Conservation (phyloP, 164 flowering plant species). For the Hamamelis virginiana region DNA sequence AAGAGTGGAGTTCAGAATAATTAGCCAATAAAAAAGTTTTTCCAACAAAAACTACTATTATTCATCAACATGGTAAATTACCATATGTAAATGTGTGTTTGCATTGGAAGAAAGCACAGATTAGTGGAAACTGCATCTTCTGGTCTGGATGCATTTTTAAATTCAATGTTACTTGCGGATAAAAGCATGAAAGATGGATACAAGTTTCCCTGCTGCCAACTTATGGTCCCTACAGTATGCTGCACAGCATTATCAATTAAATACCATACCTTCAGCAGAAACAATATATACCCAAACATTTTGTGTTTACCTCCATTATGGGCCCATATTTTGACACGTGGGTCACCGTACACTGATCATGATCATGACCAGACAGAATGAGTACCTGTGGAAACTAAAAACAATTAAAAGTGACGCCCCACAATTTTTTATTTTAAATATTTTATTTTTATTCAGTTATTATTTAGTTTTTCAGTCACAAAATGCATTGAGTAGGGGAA, state of each 20-base stretch:
- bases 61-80: conserved; percentile 24
- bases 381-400: conserved; percentile 46
- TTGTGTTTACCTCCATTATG: conserved; percentile 57
- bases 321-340: conserved; percentile 55
- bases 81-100: conserved; percentile 81
- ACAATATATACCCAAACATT: not conserved
- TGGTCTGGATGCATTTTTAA: conserved; percentile 34
- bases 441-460: not conserved
- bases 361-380: conserved; percentile 93
- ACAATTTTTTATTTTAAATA: not conserved
- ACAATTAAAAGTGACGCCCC: conserved; percentile 2
- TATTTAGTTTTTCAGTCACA: not conserved
- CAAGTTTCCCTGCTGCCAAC: conserved; percentile 97
- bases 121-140: conserved; percentile 44
- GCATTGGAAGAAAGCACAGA: conserved; percentile 85
- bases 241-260: conserved; percentile 36
- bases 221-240: conserved; percentile 90
- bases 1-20: conserved; percentile 7
- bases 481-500: conserved; percentile 4
- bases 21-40: not conserved
- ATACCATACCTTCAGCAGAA: conserved; percentile 7
- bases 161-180: conserved; percentile 42
- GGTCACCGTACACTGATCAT: conserved; percentile 84
- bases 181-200: conserved; percentile 94
- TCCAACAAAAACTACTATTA: not conserved